Conservation (phyloP, 192 early-diverging fungal genomes). For the Coemansia aciculifera region DNA sequence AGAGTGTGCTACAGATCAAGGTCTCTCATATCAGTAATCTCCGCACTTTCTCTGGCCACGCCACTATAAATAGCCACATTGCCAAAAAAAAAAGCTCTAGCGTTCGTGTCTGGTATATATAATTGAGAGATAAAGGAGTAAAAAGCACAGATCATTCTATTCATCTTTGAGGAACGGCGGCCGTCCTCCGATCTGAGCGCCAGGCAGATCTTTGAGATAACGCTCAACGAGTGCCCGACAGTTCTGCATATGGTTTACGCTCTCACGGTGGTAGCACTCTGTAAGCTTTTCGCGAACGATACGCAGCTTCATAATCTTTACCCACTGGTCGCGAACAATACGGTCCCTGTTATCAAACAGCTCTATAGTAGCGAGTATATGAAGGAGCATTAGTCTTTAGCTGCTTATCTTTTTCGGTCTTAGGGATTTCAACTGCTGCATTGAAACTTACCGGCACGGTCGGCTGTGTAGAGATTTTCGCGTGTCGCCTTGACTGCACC, state of each 20-base stretch:
- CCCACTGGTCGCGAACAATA: constrained; percentile 84
- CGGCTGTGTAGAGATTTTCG: constrained; percentile 54
- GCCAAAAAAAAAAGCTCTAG: neutral
- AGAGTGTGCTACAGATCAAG: neutral
- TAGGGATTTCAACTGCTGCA: neutral
- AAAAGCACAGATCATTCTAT: neutral
- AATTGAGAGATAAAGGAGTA: neutral
- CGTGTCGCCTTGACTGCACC: constrained; percentile 50
- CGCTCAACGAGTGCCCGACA: constrained; percentile 80
- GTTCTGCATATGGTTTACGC: constrained; percentile 92
- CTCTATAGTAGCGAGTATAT: constrained; percentile 22
- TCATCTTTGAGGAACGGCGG: constrained; percentile 37
- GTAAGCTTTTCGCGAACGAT: constrained; percentile 81
- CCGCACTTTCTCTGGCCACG: neutral
- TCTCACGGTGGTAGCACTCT: constrained; percentile 90
- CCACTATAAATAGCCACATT: neutral
- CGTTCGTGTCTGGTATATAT: neutral
- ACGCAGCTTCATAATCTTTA: constrained; percentile 86
- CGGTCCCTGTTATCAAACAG: constrained; percentile 65
- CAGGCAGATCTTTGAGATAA: constrained; percentile 68
- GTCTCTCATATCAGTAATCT: neutral
- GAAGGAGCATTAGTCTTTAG: neutral
- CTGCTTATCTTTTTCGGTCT: neutral
- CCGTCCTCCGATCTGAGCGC: constrained; percentile 44
- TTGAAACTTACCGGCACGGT: constrained; percentile 48